phyloP scores from a whole-genome alignment of 768 basidiomycete genomes.

The Scleroderma bovista region DNA sequence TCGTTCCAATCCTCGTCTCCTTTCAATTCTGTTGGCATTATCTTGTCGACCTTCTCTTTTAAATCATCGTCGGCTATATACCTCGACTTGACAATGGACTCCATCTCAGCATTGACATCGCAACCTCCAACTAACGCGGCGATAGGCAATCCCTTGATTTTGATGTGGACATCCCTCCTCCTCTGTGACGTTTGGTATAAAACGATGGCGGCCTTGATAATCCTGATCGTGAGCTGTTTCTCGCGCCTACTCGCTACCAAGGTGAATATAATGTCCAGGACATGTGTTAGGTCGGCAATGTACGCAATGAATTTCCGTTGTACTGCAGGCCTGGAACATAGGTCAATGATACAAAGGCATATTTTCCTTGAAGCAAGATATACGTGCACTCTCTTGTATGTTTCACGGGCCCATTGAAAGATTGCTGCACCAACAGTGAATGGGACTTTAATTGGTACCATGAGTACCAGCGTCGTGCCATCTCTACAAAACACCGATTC shows the following conservation, averaged over 20 bases:
- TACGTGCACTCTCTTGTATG: background rate
- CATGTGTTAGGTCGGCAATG: background rate
- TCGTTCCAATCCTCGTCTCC: too few relatives aligned
- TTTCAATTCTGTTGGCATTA: too few relatives aligned
- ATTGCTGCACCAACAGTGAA: too few relatives aligned
- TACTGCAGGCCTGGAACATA: background rate
- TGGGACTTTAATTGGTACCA: too few relatives aligned
- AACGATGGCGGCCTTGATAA: background rate
- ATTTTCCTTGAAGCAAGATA: background rate
- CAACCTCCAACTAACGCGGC: background rate
- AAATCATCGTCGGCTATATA: background rate
- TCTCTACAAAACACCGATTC: too few relatives aligned
- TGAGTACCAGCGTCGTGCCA: too few relatives aligned
- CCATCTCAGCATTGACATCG: background rate
- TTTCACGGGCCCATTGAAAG: background rate
- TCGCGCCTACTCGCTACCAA: background rate
- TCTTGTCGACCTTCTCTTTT: background rate
- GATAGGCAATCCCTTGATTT: background rate
- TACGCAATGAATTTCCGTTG: background rate
- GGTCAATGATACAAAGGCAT: background rate
- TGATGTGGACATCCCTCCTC: background rate
- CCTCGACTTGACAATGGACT: background rate
- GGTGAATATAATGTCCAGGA: background rate
- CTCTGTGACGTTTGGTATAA: background rate
- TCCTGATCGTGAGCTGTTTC: background rate